Conservation (phyloP, 345 rosid species). For the Anacardium occidentale region DNA sequence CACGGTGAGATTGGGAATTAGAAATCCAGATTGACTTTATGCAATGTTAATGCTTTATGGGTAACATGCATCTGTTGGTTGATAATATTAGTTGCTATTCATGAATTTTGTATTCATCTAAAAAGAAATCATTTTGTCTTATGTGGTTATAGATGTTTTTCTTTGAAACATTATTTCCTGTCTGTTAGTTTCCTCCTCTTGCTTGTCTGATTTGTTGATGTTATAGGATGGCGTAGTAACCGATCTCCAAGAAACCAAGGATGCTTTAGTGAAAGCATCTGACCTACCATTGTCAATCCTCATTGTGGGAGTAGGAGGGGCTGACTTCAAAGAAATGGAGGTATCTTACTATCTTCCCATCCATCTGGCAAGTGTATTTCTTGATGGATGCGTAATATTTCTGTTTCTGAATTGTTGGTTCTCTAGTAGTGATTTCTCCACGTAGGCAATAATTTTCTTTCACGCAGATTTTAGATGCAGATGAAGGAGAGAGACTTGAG, state of each 20-base stretch:
- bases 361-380: background rate
- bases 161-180: constrained; percentile 5
- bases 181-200: constrained; percentile 5
- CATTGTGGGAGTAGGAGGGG: constrained; percentile 97
- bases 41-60: background rate
- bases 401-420: background rate
- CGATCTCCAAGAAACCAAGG: constrained; percentile 95
- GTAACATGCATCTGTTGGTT: background rate
- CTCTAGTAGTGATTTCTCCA: background rate
- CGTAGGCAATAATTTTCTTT: background rate
- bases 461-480: constrained; percentile 75
- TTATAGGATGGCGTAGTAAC: constrained; percentile 90
- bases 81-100: background rate
- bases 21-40: constrained; percentile 2
- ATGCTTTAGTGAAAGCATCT: constrained; percentile 87
- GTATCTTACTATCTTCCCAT: constrained; percentile 27
- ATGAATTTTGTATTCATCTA: background rate
- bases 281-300: constrained; percentile 89
- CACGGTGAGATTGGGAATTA: constrained; percentile 53
- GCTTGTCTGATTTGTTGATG: constrained; percentile 14
- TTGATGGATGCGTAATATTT: background rate
- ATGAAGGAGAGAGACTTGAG: constrained; percentile 84
- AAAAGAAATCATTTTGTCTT: constrained; percentile 1
- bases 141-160: constrained; percentile 8
- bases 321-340: constrained; percentile 99